A percentile compares a stretch with the other conserved stretches of the same genome.
Conservation (phyloP, 2,329 filamentous ascomycete species). For the Aspergillus novofumigatus region DNA sequence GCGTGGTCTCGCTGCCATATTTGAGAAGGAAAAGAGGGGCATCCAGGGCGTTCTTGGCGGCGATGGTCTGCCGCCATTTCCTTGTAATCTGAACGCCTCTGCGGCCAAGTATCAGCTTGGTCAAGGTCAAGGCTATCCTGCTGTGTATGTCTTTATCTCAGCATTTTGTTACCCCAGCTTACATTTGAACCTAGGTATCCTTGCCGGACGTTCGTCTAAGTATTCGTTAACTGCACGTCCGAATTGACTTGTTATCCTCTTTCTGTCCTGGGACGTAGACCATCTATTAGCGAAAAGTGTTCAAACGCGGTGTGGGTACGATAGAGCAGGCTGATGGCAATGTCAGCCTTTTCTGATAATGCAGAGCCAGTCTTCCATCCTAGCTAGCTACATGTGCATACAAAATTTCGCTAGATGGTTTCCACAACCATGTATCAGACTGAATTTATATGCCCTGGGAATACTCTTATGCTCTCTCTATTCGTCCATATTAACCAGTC, state of each 20-base stretch:
- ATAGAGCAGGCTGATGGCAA: not conserved
- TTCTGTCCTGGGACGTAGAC: not conserved
- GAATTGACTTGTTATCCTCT: slow-evolving; percentile 5
- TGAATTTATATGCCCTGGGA: not conserved
- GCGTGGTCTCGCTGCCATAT: slow-evolving; percentile 66
- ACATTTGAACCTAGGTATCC: slow-evolving; percentile 35
- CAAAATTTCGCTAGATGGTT: not conserved
- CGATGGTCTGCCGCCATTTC: slow-evolving; percentile 80
- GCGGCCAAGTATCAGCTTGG: slow-evolving; percentile 61
- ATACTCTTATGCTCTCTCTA: not conserved
- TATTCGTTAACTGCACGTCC: slow-evolving; percentile 1
- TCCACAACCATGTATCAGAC: not conserved
- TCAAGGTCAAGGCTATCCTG: slow-evolving; percentile 63
- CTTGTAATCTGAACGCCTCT: slow-evolving; percentile 61
- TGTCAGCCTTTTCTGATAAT: not conserved
- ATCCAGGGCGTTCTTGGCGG: slow-evolving; percentile 63
- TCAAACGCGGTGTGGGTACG: not conserved
- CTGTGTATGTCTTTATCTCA: slow-evolving; percentile 53
- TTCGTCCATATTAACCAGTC: not conserved
- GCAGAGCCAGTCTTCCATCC: not conserved
- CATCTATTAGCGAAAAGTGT: not conserved
- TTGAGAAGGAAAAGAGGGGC: slow-evolving; percentile 60
- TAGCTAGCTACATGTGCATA: not conserved
- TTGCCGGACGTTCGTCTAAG: slow-evolving; percentile 44
- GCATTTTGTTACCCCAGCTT: slow-evolving; percentile 22